Evolutionary conservation across 2,329 filamentous ascomycete species (phyloP), one percentile per base, ranked within the genome.

Genomic region (Diaporthe vaccinii): DNA sequence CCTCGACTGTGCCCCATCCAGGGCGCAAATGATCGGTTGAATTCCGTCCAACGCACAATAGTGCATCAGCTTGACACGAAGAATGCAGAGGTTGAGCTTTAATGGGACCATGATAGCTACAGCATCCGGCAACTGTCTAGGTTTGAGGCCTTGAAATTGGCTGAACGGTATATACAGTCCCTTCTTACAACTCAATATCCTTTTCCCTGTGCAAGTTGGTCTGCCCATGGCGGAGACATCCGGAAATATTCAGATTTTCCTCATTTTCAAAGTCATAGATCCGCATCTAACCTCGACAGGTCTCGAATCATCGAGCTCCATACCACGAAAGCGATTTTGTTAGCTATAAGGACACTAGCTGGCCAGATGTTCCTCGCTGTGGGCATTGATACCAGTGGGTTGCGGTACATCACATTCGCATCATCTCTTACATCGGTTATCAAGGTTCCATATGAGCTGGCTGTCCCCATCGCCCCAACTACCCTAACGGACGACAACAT

Each of bases 341-440:
- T 74, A 10, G 59, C 57, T 7, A 44, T 77, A 7, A 44, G 53
- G 9, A 61, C 59, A 28, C 41, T 72, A n/a, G 39, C 44, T 31
- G 74, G 68, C 5, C 68, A 71, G 31, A 53, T 55, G 68, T 71
- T 71, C 51, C 68, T 71, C 17, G 34, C 17, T 15, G 5, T 57
- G 9, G 68, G 68, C 17, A 28, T 44, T 39, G 68, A 71, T 57
- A 9, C 51, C 4, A 31, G 20, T 17, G 68, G 46, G 31, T 15
- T 7, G 14, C 49, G 34, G 17, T 58, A 53, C 7, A n/a, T 57
- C 6, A 41, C 49, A 14, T 39, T 57, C 39, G 22, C 15, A 39
- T 31, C 68, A 39, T 46, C 46, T 41, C 49, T 57, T n/a, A 55
- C 28, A 55, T 71, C 68, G 22, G 25, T 71, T 10, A 31, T 57